phyloP scores from a whole-genome alignment of 2,329 filamentous ascomycete genomes.

The Leptographium lundbergii region DNA sequence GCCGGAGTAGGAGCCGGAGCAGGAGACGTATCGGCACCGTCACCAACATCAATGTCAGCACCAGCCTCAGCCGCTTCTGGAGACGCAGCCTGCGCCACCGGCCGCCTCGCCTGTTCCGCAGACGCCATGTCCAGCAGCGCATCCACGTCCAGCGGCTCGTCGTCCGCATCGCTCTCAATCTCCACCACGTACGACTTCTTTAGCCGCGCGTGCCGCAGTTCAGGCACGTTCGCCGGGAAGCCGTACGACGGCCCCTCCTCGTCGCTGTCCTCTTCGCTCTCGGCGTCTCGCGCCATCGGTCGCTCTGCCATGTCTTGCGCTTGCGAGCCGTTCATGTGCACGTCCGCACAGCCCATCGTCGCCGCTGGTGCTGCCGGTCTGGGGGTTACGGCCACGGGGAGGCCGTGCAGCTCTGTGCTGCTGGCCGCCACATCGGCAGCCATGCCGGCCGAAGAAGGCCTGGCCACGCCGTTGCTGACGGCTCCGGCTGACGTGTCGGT shows the following conservation, averaged over 20 bases:
- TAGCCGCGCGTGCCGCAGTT: conserved; percentile 9
- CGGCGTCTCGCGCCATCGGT: neutral
- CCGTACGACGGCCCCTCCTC: neutral
- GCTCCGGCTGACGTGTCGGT: too few species aligned
- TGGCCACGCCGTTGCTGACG: neutral
- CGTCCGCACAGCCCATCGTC: neutral
- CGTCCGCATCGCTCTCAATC: conserved; percentile 6
- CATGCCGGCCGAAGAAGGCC: too few species aligned
- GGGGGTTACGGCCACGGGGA: neutral
- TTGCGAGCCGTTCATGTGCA: neutral
- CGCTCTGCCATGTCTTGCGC: conserved; percentile 4
- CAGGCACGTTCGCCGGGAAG: conserved; percentile 2
- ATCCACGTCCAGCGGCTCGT: neutral
- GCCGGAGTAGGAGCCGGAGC: neutral
- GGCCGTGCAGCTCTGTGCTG: neutral
- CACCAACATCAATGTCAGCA: too few species aligned
- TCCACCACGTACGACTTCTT: conserved; percentile 7
- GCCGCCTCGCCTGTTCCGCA: neutral
- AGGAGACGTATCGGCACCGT: neutral
- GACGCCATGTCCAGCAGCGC: neutral
- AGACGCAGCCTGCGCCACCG: neutral
- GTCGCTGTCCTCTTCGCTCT: neutral
- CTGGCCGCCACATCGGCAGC: neutral
- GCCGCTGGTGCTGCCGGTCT: neutral
- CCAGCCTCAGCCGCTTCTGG: neutral